phyloP scores from a whole-genome alignment of 106 monocot species.

The Platanthera guangdongensis region DNA sequence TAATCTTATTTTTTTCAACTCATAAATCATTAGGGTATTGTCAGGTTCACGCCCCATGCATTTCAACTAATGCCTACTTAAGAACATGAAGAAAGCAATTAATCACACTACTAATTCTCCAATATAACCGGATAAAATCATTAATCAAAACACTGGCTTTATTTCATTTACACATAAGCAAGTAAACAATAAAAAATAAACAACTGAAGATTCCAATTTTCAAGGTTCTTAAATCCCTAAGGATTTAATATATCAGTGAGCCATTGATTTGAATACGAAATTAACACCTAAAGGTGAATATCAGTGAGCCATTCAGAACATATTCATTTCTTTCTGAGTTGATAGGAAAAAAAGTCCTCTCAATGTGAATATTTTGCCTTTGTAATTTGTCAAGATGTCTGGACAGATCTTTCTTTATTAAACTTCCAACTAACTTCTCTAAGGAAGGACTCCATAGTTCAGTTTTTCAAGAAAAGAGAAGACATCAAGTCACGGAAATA shows the following conservation, averaged over 20 bases:
- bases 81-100: not conserved
- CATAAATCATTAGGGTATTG: not conserved
- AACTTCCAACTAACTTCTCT: not conserved
- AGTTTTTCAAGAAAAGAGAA: not conserved
- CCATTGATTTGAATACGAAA: not conserved
- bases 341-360: not conserved
- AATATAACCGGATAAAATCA: not conserved
- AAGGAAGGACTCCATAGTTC: not conserved
- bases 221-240: not conserved
- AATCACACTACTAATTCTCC: not conserved
- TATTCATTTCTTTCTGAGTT: not conserved
- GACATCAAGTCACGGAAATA: not conserved
- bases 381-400: too few relatives aligned
- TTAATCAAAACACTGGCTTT: not conserved
- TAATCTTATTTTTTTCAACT: not conserved
- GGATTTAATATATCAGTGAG: not conserved
- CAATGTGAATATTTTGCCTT: not conserved
- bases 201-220: not conserved
- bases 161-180: not conserved
- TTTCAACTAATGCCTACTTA: not conserved
- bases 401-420: too few relatives aligned
- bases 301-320: not conserved
- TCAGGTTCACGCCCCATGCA: not conserved
- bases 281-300: not conserved
- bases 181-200: conserved; percentile 2